phyloP scores from a whole-genome alignment of 2,329 filamentous ascomycete genomes.

The Aspergillus alliaceus region DNA sequence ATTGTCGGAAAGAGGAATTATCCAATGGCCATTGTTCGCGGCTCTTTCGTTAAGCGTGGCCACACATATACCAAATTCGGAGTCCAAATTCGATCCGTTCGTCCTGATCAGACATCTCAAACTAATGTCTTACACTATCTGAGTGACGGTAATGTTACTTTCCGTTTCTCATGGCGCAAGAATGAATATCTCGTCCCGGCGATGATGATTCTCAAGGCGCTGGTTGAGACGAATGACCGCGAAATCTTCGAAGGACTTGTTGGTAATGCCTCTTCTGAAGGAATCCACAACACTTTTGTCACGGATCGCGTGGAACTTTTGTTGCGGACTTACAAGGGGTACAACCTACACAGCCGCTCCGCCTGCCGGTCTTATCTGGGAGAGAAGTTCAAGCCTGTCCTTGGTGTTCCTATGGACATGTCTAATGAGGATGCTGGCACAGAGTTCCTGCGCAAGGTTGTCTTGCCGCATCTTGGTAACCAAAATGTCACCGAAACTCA shows the following conservation, averaged over 20 bases:
- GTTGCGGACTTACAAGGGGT: constrained; percentile 88
- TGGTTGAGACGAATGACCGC: constrained; percentile 92
- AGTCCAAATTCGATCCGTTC: constrained; percentile 86
- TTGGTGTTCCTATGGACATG: constrained; percentile 80
- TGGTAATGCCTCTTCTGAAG: constrained; percentile 72
- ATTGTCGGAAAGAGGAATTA: constrained; percentile 90
- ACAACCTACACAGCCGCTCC: constrained; percentile 76
- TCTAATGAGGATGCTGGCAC: constrained; percentile 86
- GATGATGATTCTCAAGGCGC: constrained; percentile 94
- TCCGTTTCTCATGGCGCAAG: constrained; percentile 97
- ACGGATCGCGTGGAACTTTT: constrained; percentile 92
- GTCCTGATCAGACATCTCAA: constrained; percentile 96
- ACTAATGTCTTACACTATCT: constrained; percentile 97
- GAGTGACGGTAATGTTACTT: constrained; percentile 91
- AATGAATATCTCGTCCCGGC: constrained; percentile 94
- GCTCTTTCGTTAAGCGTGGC: constrained; percentile 86
- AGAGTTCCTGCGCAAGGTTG: constrained; percentile 86
- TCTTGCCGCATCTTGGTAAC: constrained; percentile 87
- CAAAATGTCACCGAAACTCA: constrained; percentile 79
- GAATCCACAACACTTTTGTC: constrained; percentile 84
- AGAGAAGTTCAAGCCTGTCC: constrained; percentile 83
- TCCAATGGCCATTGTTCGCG: constrained; percentile 88
- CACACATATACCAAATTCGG: constrained; percentile 84
- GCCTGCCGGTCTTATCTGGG: constrained; percentile 86
- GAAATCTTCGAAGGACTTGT: constrained; percentile 95